Evolutionary conservation across 2,329 filamentous ascomycete genomes (phyloP), one percentile per base, ranked within the genome.

Genomic region (Microcyclospora pomicola): DNA sequence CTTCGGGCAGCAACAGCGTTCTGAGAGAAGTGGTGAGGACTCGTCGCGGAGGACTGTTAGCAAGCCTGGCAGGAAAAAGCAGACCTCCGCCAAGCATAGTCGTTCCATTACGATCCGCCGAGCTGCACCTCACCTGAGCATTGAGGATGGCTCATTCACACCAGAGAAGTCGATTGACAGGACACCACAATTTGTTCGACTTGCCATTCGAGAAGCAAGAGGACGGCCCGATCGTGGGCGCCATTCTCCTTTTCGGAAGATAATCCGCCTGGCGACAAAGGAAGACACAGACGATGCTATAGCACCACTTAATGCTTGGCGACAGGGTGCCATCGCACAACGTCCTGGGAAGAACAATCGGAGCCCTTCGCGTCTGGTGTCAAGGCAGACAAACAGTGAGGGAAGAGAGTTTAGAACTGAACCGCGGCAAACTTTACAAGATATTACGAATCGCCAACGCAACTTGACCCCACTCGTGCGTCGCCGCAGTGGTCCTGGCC

Each of bases 281-380:
- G 47, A 59, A 7, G 74, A 78, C 42, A 76, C 72, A 1, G 58
- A 63, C 34, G 73, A 77, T 48, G 70, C 69, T 6, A 68, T 65
- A 36, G 45, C 50, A 27, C 60, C 63, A 2, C 56, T 77, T 36
- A 56, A 51, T 33, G 59, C 67, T 39, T 77, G 73, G 74, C 65
- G 56, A 45, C 53, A 54, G 28, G 72, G 73, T 15, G 47, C 37
- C 9, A 45, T 54, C 16, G 34, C 35, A 12, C 45, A 38, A 16
- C 36, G 34, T 9, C 30, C 32, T 13, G 4, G 19, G 19, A 24
- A 24, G 19, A 24, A 24, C 4, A 24, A 7, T 24, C 9, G n/a
- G 11, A 16, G 16, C 12, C 12, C 12, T 13, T 14, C 15, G 16
- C 14, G 30, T 7, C 5, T n/a, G 13, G 30, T 31, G 12, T 24